Evolutionary conservation across 306 rosid genomes (phyloP).

Genomic region (Phaseolus lunatus): DNA sequence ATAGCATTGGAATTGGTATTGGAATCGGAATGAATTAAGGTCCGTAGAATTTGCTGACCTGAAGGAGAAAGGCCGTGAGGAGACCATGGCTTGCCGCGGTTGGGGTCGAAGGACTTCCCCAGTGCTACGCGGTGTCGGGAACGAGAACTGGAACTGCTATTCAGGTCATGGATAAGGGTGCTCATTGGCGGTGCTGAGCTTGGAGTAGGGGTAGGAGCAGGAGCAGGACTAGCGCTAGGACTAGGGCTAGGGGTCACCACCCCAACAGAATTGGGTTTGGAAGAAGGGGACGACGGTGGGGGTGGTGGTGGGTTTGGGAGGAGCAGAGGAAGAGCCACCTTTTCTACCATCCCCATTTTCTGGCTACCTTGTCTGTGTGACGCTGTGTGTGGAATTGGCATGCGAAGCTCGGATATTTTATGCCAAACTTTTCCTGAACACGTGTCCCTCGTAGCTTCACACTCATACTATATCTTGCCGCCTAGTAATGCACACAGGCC

Average conservation of each 20-base stretch:
- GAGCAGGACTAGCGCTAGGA: too few species aligned
- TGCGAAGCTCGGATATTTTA: background rate
- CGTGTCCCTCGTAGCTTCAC: background rate
- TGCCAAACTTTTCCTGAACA: background rate
- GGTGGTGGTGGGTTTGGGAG: conserved; percentile 62
- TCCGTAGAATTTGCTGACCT: conserved; percentile 64
- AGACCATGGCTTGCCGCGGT: conserved; percentile 86
- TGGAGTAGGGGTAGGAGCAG: background rate
- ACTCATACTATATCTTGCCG: too few species aligned
- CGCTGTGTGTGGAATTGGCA: background rate
- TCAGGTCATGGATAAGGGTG: conserved; percentile 55
- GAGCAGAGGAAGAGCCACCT: conserved; percentile 63
- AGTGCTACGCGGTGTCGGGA: conserved; percentile 54
- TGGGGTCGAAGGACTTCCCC: conserved; percentile 68
- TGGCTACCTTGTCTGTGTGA: too few species aligned
- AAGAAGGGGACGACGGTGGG: conserved; percentile 29
- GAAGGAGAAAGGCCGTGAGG: conserved; percentile 59
- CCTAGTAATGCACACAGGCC: background rate
- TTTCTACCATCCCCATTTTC: conserved; percentile 60
- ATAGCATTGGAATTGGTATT: conserved; percentile 44
- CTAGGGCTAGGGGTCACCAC: too few species aligned
- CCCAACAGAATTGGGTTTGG: background rate
- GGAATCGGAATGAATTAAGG: conserved; percentile 51
- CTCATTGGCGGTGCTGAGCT: background rate
- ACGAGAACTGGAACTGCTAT: conserved; percentile 12